Percentiles rank a stretch among this genome's conserved stretches.
Evolutionary conservation across 2,329 filamentous ascomycete species (phyloP).

Genomic region (Zarea fungicola): DNA sequence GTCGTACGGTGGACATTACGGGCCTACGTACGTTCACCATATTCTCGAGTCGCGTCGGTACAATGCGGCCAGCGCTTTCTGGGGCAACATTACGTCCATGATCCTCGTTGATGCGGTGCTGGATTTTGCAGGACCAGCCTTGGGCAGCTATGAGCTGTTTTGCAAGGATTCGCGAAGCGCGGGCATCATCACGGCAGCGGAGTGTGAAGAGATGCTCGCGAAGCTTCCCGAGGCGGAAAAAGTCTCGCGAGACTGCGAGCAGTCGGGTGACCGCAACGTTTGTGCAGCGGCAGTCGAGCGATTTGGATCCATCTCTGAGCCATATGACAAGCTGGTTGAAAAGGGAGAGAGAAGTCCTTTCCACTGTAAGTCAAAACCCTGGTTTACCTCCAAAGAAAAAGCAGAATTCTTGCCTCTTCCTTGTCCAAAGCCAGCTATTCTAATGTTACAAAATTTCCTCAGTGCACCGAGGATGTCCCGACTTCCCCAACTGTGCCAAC

Average conservation of each 20-base stretch:
- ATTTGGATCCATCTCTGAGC: too few relatives aligned
- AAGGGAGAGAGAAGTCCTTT: constrained; percentile 36
- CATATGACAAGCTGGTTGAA: constrained; percentile 33
- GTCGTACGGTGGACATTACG: constrained; percentile 31
- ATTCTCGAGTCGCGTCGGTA: constrained; percentile 15
- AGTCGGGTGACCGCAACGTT: constrained; percentile 81
- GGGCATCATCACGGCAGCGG: constrained; percentile 17
- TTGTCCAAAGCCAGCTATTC: too few relatives aligned
- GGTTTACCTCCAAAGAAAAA: constrained; percentile 25
- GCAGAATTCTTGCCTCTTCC: constrained; percentile 32
- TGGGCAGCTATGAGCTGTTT: constrained; percentile 17
- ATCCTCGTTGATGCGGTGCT: constrained; percentile 17
- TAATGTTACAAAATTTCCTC: too few relatives aligned
- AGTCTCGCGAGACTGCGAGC: constrained; percentile 59
- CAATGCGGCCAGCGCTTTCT: constrained; percentile 14
- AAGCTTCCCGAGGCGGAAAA: constrained; percentile 40
- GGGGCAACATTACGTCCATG: constrained; percentile 62
- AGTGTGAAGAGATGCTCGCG: constrained; percentile 25
- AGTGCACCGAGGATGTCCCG: constrained; percentile 14
- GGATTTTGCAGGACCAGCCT: constrained; percentile 9
- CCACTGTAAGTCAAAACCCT: constrained; percentile 38
- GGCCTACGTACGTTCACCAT: constrained; percentile 24
- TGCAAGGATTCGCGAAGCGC: constrained; percentile 12
- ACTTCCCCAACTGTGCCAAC: constrained; percentile 12
- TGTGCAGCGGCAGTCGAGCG: too few relatives aligned